Evolutionary conservation across 305 asterid species (phyloP).

Genomic region (Coffea humblotiana): DNA sequence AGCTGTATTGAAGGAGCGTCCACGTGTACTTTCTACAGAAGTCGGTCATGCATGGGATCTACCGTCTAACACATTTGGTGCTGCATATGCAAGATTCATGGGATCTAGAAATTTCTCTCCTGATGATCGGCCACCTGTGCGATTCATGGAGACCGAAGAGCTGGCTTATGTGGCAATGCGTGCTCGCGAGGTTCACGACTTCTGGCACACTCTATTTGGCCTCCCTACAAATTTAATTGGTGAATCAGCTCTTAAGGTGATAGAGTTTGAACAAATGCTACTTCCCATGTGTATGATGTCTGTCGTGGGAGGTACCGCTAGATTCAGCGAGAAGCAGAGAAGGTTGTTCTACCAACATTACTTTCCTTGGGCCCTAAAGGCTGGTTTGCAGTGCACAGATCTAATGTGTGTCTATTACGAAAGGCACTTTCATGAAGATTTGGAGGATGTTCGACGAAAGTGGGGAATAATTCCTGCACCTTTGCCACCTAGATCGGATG

Average conservation of each 20-base stretch:
- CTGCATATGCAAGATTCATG: constrained; percentile 93
- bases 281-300: constrained; percentile 94
- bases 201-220: constrained; percentile 90
- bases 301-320: constrained; percentile 79
- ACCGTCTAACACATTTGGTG: constrained; percentile 86
- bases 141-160: constrained; percentile 93
- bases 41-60: constrained; percentile 94
- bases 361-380: constrained; percentile 90
- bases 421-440: constrained; percentile 74
- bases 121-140: constrained; percentile 86
- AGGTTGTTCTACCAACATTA: constrained; percentile 75
- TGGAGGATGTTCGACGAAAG: constrained; percentile 76
- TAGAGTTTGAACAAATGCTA: constrained; percentile 91
- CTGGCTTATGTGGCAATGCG: constrained; percentile 89
- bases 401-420: constrained; percentile 88
- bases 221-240: constrained; percentile 88
- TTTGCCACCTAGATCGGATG: constrained; percentile 36
- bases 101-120: constrained; percentile 96
- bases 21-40: constrained; percentile 76
- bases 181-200: constrained; percentile 94
- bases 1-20: constrained; percentile 69
- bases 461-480: constrained; percentile 89
- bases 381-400: constrained; percentile 72
- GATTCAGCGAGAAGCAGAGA: constrained; percentile 75
- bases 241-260: constrained; percentile 83